Evolutionary conservation across 164 flowering plant genomes (phyloP).

Genomic region (Nymphaea thermarum): DNA sequence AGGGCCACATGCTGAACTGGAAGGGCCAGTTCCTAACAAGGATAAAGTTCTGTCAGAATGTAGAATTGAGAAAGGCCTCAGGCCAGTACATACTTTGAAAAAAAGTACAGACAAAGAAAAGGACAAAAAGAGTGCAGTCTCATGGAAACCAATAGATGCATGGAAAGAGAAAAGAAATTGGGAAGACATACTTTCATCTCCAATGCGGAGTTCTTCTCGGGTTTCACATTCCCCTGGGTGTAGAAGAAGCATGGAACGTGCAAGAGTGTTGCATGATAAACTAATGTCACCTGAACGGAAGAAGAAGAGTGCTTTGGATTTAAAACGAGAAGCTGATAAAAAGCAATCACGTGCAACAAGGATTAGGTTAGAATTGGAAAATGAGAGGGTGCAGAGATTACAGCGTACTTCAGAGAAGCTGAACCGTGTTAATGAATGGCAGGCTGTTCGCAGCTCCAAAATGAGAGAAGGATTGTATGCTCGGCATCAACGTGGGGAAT

Average conservation of each 20-base stretch:
- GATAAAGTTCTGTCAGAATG: constrained; percentile 27
- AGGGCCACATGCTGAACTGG: constrained; percentile 30
- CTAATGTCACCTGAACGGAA: constrained; percentile 93
- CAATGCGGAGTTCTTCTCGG: constrained; percentile 59
- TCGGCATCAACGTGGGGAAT: constrained; percentile 85
- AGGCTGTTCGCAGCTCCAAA: constrained; percentile 74
- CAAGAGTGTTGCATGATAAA: constrained; percentile 74
- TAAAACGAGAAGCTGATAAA: constrained; percentile 85
- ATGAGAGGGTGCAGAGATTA: constrained; percentile 76
- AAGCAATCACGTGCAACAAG: constrained; percentile 93
- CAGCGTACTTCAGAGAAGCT: constrained; percentile 85
- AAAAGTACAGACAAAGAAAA: constrained; percentile 51
- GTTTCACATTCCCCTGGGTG: constrained; percentile 72
- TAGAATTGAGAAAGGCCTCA: constrained; percentile 29
- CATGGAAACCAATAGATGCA: constrained; percentile 73
- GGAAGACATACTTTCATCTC: constrained; percentile 81
- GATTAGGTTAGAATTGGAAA: constrained; percentile 78
- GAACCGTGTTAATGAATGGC: constrained; percentile 91
- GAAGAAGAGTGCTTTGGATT: constrained; percentile 70
- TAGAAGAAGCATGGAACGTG: constrained; percentile 76
- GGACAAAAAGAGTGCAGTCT: constrained; percentile 44
- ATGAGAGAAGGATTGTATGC: constrained; percentile 82
- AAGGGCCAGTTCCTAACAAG: constrained; percentile 28
- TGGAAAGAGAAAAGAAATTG: constrained; percentile 96
- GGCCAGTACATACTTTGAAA: constrained; percentile 27